phyloP scores from a whole-genome alignment of 768 basidiomycete genomes.

The Clitopilus passeckerianus region DNA sequence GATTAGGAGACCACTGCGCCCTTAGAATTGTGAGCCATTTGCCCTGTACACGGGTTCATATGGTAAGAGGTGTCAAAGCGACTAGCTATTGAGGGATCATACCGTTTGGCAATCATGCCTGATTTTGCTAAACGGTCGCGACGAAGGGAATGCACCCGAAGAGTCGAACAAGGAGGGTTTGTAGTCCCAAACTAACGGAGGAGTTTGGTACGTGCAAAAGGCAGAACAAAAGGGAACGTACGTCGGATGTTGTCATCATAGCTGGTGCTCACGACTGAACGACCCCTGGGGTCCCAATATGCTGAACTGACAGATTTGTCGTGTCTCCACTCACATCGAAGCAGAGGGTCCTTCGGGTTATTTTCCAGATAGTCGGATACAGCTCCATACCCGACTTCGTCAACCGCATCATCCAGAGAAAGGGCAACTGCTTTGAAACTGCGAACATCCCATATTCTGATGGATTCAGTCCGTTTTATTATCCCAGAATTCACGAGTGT shows the following conservation, averaged over 20 bases:
- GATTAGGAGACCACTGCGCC: constrained; percentile 76
- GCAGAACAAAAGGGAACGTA: constrained; percentile 28
- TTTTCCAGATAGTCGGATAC: constrained; percentile 48
- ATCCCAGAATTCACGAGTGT: background rate
- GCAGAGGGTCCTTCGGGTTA: constrained; percentile 43
- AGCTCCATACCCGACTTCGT: constrained; percentile 31
- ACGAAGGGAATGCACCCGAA: constrained; percentile 48
- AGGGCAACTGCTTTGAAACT: background rate
- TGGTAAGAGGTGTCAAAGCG: background rate
- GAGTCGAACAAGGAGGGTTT: constrained; percentile 43
- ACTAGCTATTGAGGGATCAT: constrained; percentile 10
- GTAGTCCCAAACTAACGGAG: constrained; percentile 69
- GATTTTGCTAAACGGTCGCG: constrained; percentile 59
- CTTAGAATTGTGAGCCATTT: constrained; percentile 77
- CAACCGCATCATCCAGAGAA: constrained; percentile 7
- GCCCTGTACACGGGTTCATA: constrained; percentile 41
- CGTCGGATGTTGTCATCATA: constrained; percentile 76
- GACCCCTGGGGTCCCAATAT: constrained; percentile 81
- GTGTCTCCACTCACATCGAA: constrained; percentile 66
- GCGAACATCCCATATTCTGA: background rate
- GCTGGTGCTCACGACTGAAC: constrained; percentile 76
- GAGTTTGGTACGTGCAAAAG: constrained; percentile 7
- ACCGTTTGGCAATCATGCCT: constrained; percentile 82
- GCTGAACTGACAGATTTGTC: constrained; percentile 78
- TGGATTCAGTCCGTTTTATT: background rate